These are phyloP conservation scores for Musa balbisiana DNA, from an alignment of 202 grass and related monocot species.

Conservation along the genomic window DNA sequence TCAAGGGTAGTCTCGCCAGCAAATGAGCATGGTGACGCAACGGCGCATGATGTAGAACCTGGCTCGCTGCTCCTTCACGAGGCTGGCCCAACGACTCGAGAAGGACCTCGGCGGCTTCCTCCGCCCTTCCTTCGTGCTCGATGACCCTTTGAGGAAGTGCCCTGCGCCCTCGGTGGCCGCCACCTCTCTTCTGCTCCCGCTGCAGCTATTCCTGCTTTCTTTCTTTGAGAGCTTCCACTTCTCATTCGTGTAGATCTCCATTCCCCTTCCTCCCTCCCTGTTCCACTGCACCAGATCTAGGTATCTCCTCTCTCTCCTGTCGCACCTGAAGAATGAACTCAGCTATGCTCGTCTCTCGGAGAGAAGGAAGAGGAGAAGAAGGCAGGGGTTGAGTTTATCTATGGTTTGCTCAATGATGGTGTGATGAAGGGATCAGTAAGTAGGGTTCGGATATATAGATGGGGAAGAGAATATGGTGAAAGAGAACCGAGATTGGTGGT, in stretches of 20 bases:
- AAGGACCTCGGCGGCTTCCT: slow-evolving; percentile 38
- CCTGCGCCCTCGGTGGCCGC: slow-evolving; percentile 8
- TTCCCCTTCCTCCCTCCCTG: background rate
- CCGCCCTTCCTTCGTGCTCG: slow-evolving; percentile 46
- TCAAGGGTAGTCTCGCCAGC: slow-evolving; percentile 88
- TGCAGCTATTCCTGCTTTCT: slow-evolving; percentile 59
- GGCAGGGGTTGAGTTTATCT: too few species aligned
- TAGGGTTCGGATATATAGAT: slow-evolving; percentile 3
- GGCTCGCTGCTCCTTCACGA: slow-evolving; percentile 91
- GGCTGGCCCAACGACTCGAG: slow-evolving; percentile 68
- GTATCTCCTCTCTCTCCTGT: too few species aligned
- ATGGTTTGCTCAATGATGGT: background rate
- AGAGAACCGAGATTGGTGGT: background rate
- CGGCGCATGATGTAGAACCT: slow-evolving; percentile 99
- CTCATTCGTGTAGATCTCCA: slow-evolving; percentile 82
- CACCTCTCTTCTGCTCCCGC: slow-evolving; percentile 34
- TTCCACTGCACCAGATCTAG: too few species aligned
- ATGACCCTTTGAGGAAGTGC: slow-evolving; percentile 50
- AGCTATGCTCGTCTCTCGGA: too few species aligned
- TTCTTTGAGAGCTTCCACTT: slow-evolving; percentile 99
- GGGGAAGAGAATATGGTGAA: background rate
- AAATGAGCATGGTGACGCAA: slow-evolving; percentile 96
- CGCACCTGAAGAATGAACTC: too few species aligned
- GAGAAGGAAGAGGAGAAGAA: background rate
- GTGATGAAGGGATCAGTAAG: background rate